A percentile compares a stretch with the other conserved stretches of the same genome.
Evolutionary conservation across 768 basidiomycete species (phyloP).

Genomic region (Coprinopsis cinerea): DNA sequence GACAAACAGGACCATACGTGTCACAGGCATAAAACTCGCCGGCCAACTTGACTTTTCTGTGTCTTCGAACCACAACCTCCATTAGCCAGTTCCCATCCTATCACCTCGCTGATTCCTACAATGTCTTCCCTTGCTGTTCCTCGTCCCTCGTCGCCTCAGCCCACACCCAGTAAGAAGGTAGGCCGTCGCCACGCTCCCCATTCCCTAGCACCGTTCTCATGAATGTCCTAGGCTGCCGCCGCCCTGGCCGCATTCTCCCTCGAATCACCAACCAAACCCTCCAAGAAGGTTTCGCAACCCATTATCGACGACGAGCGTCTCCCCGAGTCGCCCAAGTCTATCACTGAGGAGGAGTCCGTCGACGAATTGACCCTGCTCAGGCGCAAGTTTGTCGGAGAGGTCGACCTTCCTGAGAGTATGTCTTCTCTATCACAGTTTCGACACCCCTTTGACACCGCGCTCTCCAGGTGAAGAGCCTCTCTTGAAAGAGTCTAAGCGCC

Average conservation of each 20-base stretch:
- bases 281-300: conserved; percentile 15
- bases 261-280: conserved; percentile 32
- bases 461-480: conserved; percentile 72
- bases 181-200: conserved; percentile 8
- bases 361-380: conserved; percentile 20
- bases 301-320: conserved; percentile 31
- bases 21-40: not conserved
- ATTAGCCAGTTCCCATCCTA: not conserved
- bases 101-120: conserved; percentile 12
- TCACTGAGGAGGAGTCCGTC: conserved; percentile 19
- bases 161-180: conserved; percentile 53
- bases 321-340: conserved; percentile 28
- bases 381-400: conserved; percentile 59
- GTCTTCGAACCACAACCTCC: conserved; percentile 1
- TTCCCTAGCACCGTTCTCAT: conserved; percentile 1
- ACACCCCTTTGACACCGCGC: not conserved
- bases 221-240: conserved; percentile 31
- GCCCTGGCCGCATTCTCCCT: conserved; percentile 39
- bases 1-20: conserved; percentile 9
- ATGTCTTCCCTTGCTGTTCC: conserved; percentile 25
- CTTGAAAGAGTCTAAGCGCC: conserved; percentile 69
- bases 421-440: not conserved
- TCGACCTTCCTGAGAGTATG: conserved; percentile 57
- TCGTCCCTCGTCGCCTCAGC: conserved; percentile 26
- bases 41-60: not conserved